Percentiles rank a stretch among this genome's conserved stretches.
Conservation (phyloP, 2,329 filamentous ascomycete species). For the Tolypocladium paradoxum region DNA sequence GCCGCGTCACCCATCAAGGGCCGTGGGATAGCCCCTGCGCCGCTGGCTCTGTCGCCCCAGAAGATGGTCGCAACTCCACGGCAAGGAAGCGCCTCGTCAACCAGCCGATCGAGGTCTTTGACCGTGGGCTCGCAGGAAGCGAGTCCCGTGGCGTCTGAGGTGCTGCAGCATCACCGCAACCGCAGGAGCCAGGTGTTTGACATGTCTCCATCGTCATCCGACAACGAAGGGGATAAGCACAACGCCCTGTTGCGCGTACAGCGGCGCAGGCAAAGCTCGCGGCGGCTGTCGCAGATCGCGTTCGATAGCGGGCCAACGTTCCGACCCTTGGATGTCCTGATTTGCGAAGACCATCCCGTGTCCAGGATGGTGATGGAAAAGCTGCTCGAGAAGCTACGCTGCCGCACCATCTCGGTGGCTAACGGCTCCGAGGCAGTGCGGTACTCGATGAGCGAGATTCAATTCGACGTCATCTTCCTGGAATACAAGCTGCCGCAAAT, state of each 20-base stretch:
- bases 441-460: constrained; percentile 92
- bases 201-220: constrained; percentile 92
- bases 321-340: constrained; percentile 82
- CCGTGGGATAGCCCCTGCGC: constrained; percentile 38
- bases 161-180: constrained; percentile 72
- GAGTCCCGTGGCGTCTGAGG: constrained; percentile 59
- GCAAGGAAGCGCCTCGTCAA: constrained; percentile 49
- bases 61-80: constrained; percentile 51
- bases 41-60: constrained; percentile 48
- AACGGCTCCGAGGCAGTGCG: constrained; percentile 88
- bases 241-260: constrained; percentile 88
- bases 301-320: constrained; percentile 77
- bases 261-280: constrained; percentile 86
- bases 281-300: constrained; percentile 83
- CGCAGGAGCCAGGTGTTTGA: constrained; percentile 91
- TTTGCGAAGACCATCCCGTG: constrained; percentile 96
- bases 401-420: constrained; percentile 81
- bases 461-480: constrained; percentile 98
- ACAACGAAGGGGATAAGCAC: constrained; percentile 89
- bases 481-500: constrained; percentile 94
- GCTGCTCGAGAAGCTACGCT: constrained; percentile 85
- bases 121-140: constrained; percentile 93
- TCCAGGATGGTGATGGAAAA: constrained; percentile 99
- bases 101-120: constrained; percentile 68
- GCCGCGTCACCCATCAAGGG: constrained; percentile 47